Percentiles rank a stretch among this genome's conserved stretches.
Conservation (phyloP, 1,284 basidiomycete genomes). For the Ganoderma lingzhi region DNA sequence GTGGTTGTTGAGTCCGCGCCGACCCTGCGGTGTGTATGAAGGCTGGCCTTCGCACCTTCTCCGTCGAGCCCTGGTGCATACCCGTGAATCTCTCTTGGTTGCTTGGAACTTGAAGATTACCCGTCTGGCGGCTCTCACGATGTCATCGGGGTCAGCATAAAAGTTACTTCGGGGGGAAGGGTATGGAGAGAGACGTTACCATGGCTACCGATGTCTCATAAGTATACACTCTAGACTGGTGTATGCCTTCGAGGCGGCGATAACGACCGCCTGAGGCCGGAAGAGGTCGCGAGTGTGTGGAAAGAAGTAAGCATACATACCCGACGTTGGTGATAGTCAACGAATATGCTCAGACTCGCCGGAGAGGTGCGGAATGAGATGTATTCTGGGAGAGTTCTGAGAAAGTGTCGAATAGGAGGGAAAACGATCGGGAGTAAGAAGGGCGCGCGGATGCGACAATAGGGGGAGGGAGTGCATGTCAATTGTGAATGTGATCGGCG, state of each 20-base stretch:
- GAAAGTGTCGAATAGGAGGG: background rate
- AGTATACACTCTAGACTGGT: background rate
- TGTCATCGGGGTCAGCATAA: background rate
- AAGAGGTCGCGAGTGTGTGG: background rate
- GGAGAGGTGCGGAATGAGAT: background rate
- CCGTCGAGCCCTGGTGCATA: background rate
- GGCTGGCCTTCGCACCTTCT: background rate
- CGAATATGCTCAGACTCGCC: background rate
- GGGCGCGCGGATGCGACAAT: background rate
- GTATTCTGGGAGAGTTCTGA: background rate
- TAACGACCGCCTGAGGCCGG: background rate
- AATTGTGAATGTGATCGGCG: background rate
- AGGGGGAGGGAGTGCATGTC: background rate
- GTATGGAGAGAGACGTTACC: background rate
- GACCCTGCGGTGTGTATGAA: background rate
- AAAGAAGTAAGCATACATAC: background rate
- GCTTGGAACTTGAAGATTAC: background rate
- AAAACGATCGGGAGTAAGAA: background rate
- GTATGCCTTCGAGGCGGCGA: background rate
- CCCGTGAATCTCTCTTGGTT: background rate
- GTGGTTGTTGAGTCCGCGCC: background rate
- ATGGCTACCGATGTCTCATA: constrained; percentile 1
- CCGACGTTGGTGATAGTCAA: background rate
- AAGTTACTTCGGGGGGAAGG: background rate
- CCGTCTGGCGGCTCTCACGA: background rate